Base-by-base conservation (phyloP, 2,329 filamentous ascomycete species). In the Bertia moriformis region DNA sequence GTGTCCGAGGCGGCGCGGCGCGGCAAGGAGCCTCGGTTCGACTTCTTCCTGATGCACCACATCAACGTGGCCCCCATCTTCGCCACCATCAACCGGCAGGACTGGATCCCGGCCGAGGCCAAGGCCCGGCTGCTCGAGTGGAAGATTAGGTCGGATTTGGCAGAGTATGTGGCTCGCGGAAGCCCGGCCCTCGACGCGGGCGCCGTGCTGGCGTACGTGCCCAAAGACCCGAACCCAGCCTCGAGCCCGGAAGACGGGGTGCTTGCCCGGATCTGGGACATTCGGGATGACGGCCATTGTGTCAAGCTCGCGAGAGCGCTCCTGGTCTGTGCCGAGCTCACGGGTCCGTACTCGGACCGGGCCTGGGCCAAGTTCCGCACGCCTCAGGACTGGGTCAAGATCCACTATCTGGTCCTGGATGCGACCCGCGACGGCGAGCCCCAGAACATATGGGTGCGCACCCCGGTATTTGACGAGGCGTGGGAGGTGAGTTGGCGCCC, bases 1-100 rank as follows among this genome's bases (percentile, higher is more conserved):
- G 55, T 65, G 0, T 56, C 61, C 1, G 71, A 78, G 1, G 73
- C 84, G 0, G 71, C 83, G 47, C 63, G 71, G 19, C 72, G 73
- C 0, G 64, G 66, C 1, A 82, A 87, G 52, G 56, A 66, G 17
- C 64, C 79, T 38, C 87, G 82, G 53, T 76, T 85, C 53, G 88
- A 94, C 54, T 95, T 95, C 55, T 91, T 79, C 62, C 46, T 75
- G 40, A 70, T 73, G 70, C 88, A 95, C 57, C 73, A 77, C 49
- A 61, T 89, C 46, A 95, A 82, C 51, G 64, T 64, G 0, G 51
- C 66, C 10, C 78, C 79, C n/a, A 74, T 93, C 46, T 91, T 89
- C 61, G 67, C 84, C 46, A 63, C 66, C 4, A 67, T 94, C 52
- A 69, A 78, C 50, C 59, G 60, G 10, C 67, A 67, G 45, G 46